phyloP scores from a whole-genome alignment of 140 eudicot species.

The Cichorium intybus region DNA sequence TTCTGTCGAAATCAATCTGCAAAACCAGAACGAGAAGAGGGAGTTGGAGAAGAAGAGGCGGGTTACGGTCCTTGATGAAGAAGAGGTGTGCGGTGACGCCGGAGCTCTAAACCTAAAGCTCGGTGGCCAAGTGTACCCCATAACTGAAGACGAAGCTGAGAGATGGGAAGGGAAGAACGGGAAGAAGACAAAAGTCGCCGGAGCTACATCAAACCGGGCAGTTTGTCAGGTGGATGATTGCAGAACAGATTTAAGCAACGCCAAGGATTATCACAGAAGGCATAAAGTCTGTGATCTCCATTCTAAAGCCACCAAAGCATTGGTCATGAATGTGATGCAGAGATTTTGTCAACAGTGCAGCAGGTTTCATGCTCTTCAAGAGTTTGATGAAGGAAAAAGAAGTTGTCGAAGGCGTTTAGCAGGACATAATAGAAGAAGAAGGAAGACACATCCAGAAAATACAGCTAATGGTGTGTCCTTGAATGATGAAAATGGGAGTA shows the following conservation, averaged over 20 bases:
- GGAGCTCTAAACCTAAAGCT: slow-evolving; percentile 64
- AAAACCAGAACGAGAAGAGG: slow-evolving; percentile 8
- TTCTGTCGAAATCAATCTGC: slow-evolving; percentile 35
- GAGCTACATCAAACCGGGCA: slow-evolving; percentile 46
- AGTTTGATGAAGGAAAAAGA: slow-evolving; percentile 88
- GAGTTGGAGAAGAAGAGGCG: slow-evolving; percentile 44
- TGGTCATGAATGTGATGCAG: slow-evolving; percentile 79
- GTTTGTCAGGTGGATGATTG: slow-evolving; percentile 90
- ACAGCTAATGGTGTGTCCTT: slow-evolving; percentile 38
- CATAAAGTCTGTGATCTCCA: slow-evolving; percentile 91
- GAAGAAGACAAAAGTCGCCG: slow-evolving; percentile 61
- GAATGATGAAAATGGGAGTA: slow-evolving; percentile 66
- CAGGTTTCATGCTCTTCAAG: slow-evolving; percentile 94
- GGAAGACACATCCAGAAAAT: slow-evolving; percentile 81
- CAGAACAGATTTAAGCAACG: slow-evolving; percentile 63
- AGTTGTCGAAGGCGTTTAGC: slow-evolving; percentile 87
- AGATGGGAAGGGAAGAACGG: slow-evolving; percentile 56
- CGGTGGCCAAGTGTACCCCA: slow-evolving; percentile 62
- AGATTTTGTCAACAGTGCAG: slow-evolving; percentile 97
- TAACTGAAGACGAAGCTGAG: slow-evolving; percentile 40
- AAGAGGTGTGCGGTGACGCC: slow-evolving; percentile 39
- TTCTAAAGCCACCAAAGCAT: slow-evolving; percentile 75
- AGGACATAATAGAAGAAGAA: slow-evolving; percentile 74
- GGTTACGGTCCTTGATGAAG: slow-evolving; percentile 53
- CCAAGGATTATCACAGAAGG: slow-evolving; percentile 89